Percentiles rank a stretch among this genome's conserved stretches.
Conservation (phyloP, 345 rosid genomes). For the rapeseed (Brassica napus) region DNA sequence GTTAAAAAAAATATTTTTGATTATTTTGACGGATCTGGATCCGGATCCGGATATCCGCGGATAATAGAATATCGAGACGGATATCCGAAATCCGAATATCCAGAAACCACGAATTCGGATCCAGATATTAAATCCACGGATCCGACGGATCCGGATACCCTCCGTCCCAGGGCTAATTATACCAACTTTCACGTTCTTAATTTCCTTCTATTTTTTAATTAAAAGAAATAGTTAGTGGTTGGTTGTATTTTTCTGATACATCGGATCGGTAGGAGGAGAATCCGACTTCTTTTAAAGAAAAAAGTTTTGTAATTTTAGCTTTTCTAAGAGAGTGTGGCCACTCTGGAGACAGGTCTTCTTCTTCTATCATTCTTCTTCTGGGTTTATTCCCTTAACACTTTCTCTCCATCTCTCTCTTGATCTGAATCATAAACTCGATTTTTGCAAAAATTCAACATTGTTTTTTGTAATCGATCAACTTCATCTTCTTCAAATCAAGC, state of each 20-base stretch:
- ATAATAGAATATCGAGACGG: no score
- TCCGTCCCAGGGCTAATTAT: neutral
- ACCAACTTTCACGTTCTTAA: constrained; percentile 23
- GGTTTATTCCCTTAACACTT: constrained; percentile 1
- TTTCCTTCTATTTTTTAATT: neutral
- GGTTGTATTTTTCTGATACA: constrained; percentile 1
- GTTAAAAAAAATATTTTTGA: no score
- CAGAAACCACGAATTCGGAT: no score
- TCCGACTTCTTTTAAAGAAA: neutral
- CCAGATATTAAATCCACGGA: no score
- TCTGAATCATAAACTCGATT: neutral
- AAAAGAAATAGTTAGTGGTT: constrained; percentile 13
- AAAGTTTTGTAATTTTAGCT: neutral
- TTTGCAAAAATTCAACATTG: neutral
- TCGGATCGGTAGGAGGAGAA: constrained; percentile 24
- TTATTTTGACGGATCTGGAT: no score
- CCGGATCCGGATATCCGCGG: no score
- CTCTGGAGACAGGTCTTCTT: constrained; percentile 41
- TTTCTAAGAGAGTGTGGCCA: constrained; percentile 35
- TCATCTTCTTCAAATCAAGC: neutral
- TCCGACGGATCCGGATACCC: no score
- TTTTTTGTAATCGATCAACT: constrained; percentile 4
- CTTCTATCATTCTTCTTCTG: constrained; percentile 32
- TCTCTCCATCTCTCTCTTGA: constrained; percentile 27
- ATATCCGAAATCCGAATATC: no score